Evolutionary conservation across 352 stramenopile genomes (phyloP), one percentile per base, ranked within the genome.

Genomic region (Phytophthora ramorum): DNA sequence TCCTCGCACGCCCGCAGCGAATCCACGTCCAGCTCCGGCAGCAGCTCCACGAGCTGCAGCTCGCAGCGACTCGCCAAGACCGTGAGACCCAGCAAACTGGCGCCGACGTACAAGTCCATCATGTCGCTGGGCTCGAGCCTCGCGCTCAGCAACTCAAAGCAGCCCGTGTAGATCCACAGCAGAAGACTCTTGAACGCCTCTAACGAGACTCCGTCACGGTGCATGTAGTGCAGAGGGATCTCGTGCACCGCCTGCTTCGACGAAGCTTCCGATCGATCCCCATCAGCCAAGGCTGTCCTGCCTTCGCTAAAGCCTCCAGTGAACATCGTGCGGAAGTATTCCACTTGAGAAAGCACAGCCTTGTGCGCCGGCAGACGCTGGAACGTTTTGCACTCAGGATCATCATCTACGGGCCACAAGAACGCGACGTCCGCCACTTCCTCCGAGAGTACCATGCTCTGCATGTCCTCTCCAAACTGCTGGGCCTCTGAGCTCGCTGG

Each of bases 291-390:
- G 35, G 35, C 51, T 4, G 52, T 52, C 9, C 69, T 66, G n/a
- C 79, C 83, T 78, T 95, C 84, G 37, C 82, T 86, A 43, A 95
- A 95, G 14, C 86, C 81, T n/a, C 84, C 86, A 4, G 83, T 81
- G 51, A 95, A 91, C 84, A 95, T 92, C 7, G 79, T 87, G 35
- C 79, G 83, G 63, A 93, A 95, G 68, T 95, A 95, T 16, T 87
- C 71, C n/a, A 92, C 83, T 49, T 92, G 81, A 0, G 79, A 81
- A 12, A 95, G 73, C 28, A 95, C 70, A 17, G 79, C 83, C 62
- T 90, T 90, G 58, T 95, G 86, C 10, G 81, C 86, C 4, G 78
- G 81, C 19, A 94, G 45, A 9, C 74, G 71, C 54, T 71, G 58
- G 35, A 75, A 85, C 32, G 34, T 58, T 20, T 63, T 35, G 13